A percentile compares a stretch with the other conserved stretches of the same genome.
phyloP scores from a whole-genome alignment of 805 yeast genomes.

The Ogataea thermomethanolica region DNA sequence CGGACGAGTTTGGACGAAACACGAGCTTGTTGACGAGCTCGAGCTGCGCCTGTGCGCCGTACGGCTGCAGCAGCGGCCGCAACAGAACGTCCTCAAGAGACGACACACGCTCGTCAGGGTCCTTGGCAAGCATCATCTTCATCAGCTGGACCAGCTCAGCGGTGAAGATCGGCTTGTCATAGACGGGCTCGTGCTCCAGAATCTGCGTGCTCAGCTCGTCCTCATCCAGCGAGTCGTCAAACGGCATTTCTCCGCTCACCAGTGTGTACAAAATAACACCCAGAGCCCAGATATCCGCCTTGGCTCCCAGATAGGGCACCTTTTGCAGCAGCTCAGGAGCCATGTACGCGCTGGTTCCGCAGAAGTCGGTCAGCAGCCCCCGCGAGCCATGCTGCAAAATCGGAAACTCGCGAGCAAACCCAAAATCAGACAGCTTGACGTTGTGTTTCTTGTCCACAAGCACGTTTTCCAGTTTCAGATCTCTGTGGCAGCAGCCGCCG shows the following conservation, averaged over 20 bases:
- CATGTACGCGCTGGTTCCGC: slow-evolving; percentile 96
- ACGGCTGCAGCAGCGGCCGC: slow-evolving; percentile 48
- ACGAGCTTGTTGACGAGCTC: slow-evolving; percentile 37
- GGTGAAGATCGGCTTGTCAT: slow-evolving; percentile 36
- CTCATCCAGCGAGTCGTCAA: slow-evolving; percentile 66
- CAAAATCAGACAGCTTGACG: slow-evolving; percentile 86
- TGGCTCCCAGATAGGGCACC: slow-evolving; percentile 71
- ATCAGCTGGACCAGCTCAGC: slow-evolving; percentile 52
- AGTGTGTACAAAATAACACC: slow-evolving; percentile 87
- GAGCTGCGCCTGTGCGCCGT: slow-evolving; percentile 39
- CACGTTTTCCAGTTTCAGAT: slow-evolving; percentile 78
- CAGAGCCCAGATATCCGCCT: slow-evolving; percentile 86
- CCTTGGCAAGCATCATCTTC: slow-evolving; percentile 55
- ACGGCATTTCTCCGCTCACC: slow-evolving; percentile 85
- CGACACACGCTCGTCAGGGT: slow-evolving; percentile 60
- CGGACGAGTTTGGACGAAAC: slow-evolving; percentile 31
- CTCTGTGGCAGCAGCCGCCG: slow-evolving; percentile 78
- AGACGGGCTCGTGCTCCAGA: slow-evolving; percentile 61
- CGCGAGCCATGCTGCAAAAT: slow-evolving; percentile 24
- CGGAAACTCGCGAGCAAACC: slow-evolving; percentile 78
- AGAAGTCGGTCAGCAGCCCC: slow-evolving; percentile 65
- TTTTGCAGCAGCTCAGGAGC: slow-evolving; percentile 84
- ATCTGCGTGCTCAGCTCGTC: slow-evolving; percentile 62
- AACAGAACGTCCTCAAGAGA: slow-evolving; percentile 47
- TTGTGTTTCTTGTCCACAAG: slow-evolving; percentile 52